Evolutionary conservation across 2,329 filamentous ascomycete species (phyloP), one percentile per base, ranked within the genome.

Genomic region (Aspergillus intermedius): DNA sequence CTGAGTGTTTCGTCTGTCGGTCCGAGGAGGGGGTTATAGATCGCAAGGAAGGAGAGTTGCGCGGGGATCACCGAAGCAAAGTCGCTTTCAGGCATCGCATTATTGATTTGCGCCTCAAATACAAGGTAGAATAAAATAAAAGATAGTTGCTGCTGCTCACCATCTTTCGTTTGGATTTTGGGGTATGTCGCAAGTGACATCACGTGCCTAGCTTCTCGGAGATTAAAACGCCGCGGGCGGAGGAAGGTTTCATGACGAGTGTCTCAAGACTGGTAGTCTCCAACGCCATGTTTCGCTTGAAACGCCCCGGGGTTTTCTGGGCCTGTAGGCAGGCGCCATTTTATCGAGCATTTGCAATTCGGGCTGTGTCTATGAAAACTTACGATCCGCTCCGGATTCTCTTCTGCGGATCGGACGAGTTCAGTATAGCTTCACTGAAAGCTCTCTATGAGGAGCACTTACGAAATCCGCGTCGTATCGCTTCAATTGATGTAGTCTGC

Each of bases 371-470:
- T 2, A 67, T 62, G 30, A 68, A 62, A 45, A 48, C 61, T 8
- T 61, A 64, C 55, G 68, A 76, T 13, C 87, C 88, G 3, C 75
- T 98, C 28, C 79, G 84, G 30, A 89, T 98, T 47, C 78, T 98
- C 3, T 98, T 96, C 71, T 97, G 91, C 70, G 93, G 93, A 54
- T 93, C 91, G 3, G 93, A 98, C 67, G 77, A 83, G 2, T 95
- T 97, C 69, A 96, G 91, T 72, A 86, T 86, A 60, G 79, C 79
- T 46, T 88, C 89, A 1, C 74, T 98, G 44, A 73, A 73, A 50
- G 86, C 87, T 5, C 72, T 98, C 30, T 68, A 85, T 58, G 61
- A 71, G 4, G 85, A 88, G 62, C 77, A 83, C 46, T 52, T 66
- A 22, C 62, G 60, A 46, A 76, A 77, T 48, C 76, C 71, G 5